A percentile compares a stretch with the other conserved stretches of the same genome.
These are phyloP conservation scores for Trichocomaceae sp. DNA, from an alignment of 2,329 filamentous ascomycete genomes.

Conservation along the genomic window DNA sequence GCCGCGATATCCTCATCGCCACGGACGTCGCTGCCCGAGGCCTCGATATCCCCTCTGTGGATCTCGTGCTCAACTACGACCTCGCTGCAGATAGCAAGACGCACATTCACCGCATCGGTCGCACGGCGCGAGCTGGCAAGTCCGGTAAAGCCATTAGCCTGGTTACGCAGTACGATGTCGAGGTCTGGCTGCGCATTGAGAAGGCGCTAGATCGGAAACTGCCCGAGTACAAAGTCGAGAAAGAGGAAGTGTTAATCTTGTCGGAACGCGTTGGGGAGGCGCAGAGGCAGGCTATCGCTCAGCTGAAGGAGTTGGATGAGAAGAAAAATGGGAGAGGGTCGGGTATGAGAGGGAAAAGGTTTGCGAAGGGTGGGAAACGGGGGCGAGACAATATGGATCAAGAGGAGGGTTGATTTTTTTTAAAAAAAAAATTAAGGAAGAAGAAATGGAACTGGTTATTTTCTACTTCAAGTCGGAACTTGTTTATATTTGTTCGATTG, in stretches of 20 bases:
- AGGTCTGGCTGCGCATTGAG: conserved; percentile 75
- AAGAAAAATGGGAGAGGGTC: conserved; percentile 51
- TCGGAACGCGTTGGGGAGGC: conserved; percentile 73
- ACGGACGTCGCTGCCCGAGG: conserved; percentile 92
- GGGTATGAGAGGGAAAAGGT: conserved; percentile 38
- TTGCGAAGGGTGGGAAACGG: conserved; percentile 43
- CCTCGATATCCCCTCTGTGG: conserved; percentile 87
- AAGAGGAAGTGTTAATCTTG: conserved; percentile 82
- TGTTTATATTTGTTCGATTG: background rate
- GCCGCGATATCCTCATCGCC: conserved; percentile 71
- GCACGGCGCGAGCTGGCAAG: conserved; percentile 81
- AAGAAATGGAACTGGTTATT: too few species aligned
- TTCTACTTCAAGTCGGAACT: too few species aligned
- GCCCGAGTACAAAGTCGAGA: conserved; percentile 59
- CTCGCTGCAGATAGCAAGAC: conserved; percentile 80
- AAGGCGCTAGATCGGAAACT: conserved; percentile 72
- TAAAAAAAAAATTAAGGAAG: too few species aligned
- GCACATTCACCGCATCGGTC: conserved; percentile 82
- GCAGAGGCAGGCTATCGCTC: conserved; percentile 67
- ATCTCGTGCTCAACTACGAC: conserved; percentile 80
- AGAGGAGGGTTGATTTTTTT: conserved; percentile 57
- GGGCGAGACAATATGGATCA: conserved; percentile 64
- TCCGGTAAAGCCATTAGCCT: conserved; percentile 73
- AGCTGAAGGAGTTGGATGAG: conserved; percentile 77
- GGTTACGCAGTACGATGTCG: conserved; percentile 82